phyloP scores from a whole-genome alignment of 805 yeast genomes.

The Jamesozyma jinghongensis region DNA sequence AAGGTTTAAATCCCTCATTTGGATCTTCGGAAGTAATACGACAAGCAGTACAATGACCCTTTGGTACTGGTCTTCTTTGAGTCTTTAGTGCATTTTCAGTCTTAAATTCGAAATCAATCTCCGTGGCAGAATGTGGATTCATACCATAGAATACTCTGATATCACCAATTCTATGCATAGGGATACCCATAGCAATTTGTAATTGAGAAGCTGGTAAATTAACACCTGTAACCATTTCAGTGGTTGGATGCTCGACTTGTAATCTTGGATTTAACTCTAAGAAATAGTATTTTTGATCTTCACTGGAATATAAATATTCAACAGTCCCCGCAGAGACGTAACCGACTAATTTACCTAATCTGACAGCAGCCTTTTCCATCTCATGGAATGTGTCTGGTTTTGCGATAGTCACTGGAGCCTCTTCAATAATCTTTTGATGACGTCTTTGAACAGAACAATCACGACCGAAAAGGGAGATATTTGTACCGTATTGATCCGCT shows the following conservation, averaged over 20 bases:
- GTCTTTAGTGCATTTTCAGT: slow-evolving; percentile 59
- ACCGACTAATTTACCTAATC: slow-evolving; percentile 94
- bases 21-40: slow-evolving; percentile 99
- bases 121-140: slow-evolving; percentile 86
- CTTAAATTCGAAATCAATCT: slow-evolving; percentile 83
- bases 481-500: slow-evolving; percentile 98
- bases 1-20: slow-evolving; percentile 97
- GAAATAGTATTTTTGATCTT: slow-evolving; percentile 91
- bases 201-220: slow-evolving; percentile 97
- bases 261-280: slow-evolving; percentile 95
- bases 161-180: slow-evolving; percentile 89
- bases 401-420: slow-evolving; percentile 97
- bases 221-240: slow-evolving; percentile 98
- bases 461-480: slow-evolving; percentile 94
- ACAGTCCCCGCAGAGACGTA: slow-evolving; percentile 99
- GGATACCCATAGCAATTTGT: slow-evolving; percentile 99
- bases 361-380: slow-evolving; percentile 97
- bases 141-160: slow-evolving; percentile 90
- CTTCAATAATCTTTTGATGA: slow-evolving; percentile 98
- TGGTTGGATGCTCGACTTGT: slow-evolving; percentile 99
- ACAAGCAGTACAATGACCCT: slow-evolving; percentile 98
- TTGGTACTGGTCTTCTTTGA: slow-evolving; percentile 90
- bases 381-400: slow-evolving; percentile 70
- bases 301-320: slow-evolving; percentile 89
- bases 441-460: slow-evolving; percentile 99